Conservation (phyloP, 2,329 filamentous ascomycete species). For the Tolypocladium guangdongense region DNA sequence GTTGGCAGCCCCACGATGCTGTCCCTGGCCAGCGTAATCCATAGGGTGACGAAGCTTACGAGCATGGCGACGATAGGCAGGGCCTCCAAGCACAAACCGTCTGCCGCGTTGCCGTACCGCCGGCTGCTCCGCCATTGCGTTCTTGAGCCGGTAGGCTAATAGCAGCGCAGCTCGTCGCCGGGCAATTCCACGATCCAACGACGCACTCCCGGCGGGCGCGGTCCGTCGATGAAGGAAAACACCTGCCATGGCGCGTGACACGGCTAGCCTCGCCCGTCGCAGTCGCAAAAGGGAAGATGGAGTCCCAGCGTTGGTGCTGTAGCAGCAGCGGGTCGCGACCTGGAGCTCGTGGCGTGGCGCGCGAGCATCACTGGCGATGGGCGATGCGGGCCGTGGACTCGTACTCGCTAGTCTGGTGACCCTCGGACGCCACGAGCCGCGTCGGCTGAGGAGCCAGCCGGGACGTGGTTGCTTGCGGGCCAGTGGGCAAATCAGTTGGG, state of each 20-base stretch:
- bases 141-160: background rate
- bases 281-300: background rate
- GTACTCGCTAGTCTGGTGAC: background rate
- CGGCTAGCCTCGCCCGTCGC: background rate
- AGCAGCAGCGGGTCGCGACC: background rate
- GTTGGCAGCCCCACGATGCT: background rate
- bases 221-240: background rate
- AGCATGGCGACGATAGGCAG: background rate
- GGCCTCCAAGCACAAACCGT: background rate
- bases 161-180: background rate
- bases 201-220: background rate
- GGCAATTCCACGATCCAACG: background rate
- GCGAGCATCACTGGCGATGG: background rate
- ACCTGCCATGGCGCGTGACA: background rate
- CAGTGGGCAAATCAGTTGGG: conserved; percentile 6
- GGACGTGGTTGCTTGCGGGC: conserved; percentile 1
- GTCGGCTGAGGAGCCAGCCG: background rate
- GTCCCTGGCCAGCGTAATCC: background rate
- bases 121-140: too few relatives aligned
- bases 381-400: background rate
- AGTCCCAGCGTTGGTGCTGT: background rate
- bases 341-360: too few relatives aligned
- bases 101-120: too few relatives aligned
- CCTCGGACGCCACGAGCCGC: background rate
- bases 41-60: background rate